Evolutionary conservation across 139 green algal species (phyloP).

Genomic region (Tetradesmus lagerheimii): DNA sequence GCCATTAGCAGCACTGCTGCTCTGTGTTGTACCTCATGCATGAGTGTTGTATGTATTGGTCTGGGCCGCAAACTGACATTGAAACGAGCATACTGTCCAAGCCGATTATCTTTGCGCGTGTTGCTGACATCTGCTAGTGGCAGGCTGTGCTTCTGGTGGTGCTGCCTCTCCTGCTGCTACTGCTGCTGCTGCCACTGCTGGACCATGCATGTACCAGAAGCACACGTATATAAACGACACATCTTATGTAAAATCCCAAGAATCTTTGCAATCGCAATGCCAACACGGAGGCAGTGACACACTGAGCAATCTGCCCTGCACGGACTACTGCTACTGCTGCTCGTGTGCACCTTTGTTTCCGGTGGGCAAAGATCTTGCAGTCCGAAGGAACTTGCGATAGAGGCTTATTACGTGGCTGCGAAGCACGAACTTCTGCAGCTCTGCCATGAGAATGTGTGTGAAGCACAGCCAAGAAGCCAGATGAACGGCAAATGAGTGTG

Average conservation of each 20-base stretch:
- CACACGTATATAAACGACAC: too few relatives aligned
- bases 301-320: neutral
- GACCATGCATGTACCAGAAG: neutral
- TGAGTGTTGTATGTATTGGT: too few relatives aligned
- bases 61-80: too few relatives aligned
- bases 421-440: conserved; percentile 25
- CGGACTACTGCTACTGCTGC: neutral
- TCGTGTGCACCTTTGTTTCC: conserved; percentile 12
- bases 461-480: neutral
- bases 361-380: neutral
- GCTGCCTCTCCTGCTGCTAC: too few relatives aligned
- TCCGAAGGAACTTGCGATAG: conserved; percentile 18
- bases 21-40: too few relatives aligned
- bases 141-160: neutral
- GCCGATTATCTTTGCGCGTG: too few relatives aligned
- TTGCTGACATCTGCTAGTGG: neutral
- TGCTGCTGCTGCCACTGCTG: neutral
- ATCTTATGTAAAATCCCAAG: too few relatives aligned
- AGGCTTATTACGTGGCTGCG: conserved; percentile 16
- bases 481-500: too few relatives aligned
- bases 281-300: neutral
- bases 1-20: too few relatives aligned
- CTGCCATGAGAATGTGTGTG: conserved; percentile 1
- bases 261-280: neutral
- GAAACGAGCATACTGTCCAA: too few relatives aligned